These are phyloP conservation scores for Psilocybe tampanensis DNA, from an alignment of 768 basidiomycete species.

Conservation along the genomic window DNA sequence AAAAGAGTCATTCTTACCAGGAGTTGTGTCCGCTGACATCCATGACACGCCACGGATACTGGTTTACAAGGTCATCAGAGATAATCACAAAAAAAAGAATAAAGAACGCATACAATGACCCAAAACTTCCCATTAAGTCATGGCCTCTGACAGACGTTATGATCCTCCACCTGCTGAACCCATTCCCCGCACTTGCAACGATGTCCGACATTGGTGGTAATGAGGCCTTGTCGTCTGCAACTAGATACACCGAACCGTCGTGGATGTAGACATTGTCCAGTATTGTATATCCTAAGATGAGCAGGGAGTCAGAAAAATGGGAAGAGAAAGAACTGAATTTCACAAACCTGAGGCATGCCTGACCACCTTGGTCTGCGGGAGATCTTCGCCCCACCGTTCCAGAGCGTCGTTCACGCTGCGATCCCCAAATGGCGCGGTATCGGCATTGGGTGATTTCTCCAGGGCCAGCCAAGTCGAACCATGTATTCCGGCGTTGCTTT, in stretches of 20 bases:
- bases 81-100: conserved; percentile 14
- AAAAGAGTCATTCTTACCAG: conserved; percentile 42
- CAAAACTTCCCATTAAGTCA: conserved; percentile 48
- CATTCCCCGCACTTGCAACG: conserved; percentile 39
- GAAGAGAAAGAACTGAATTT: conserved; percentile 1
- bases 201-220: conserved; percentile 62
- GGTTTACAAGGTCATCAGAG: not conserved
- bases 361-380: conserved; percentile 58
- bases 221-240: conserved; percentile 63
- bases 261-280: conserved; percentile 81
- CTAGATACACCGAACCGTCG: conserved; percentile 73
- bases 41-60: conserved; percentile 74
- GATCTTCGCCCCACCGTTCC: conserved; percentile 52
- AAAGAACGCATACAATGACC: conserved; percentile 60
- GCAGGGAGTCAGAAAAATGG: not conserved
- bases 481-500: conserved; percentile 42
- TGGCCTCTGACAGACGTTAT: conserved; percentile 54
- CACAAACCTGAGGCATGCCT: conserved; percentile 67
- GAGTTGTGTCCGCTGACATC: conserved; percentile 55
- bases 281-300: conserved; percentile 71
- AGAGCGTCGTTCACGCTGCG: conserved; percentile 55
- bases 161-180: conserved; percentile 58
- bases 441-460: conserved; percentile 24
- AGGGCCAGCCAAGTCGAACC: conserved; percentile 46
- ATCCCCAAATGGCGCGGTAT: conserved; percentile 30